Evolutionary conservation across 257 asterid species (phyloP).

Genomic region (Jaltomata sinuosa): DNA sequence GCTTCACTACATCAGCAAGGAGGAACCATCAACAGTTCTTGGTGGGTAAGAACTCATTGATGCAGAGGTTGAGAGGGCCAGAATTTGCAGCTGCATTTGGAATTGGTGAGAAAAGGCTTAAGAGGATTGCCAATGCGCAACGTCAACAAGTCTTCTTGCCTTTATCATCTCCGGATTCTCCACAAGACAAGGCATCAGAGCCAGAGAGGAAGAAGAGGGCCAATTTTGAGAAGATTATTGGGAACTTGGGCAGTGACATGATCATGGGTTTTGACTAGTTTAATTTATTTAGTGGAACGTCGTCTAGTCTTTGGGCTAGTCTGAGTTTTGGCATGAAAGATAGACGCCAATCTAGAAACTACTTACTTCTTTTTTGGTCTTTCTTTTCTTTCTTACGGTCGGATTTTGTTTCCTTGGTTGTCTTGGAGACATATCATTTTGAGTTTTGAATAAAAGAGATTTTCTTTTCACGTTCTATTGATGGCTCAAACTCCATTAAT

Average conservation of each 20-base stretch:
- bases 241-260: slow-evolving; percentile 26
- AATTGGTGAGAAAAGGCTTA: not conserved
- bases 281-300: not conserved
- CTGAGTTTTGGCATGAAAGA: not conserved
- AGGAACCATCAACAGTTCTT: not conserved
- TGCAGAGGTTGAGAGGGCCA: not conserved
- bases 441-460: not conserved
- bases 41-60: not conserved
- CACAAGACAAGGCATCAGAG: not conserved
- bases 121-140: not conserved
- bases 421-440: not conserved
- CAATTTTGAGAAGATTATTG: slow-evolving; percentile 2
- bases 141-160: not conserved
- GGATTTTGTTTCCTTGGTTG: not conserved
- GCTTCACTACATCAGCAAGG: not conserved
- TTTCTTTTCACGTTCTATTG: not conserved
- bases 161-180: not conserved
- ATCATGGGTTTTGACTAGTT: not conserved
- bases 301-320: no score
- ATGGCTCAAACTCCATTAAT: not conserved
- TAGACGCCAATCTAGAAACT: no score
- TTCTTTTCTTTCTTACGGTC: not conserved
- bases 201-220: not conserved
- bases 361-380: not conserved
- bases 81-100: not conserved